A percentile compares a stretch with the other conserved stretches of the same genome.
phyloP scores from a whole-genome alignment of 495 filamentous ascomycete species.

The Penicillium soppii region DNA sequence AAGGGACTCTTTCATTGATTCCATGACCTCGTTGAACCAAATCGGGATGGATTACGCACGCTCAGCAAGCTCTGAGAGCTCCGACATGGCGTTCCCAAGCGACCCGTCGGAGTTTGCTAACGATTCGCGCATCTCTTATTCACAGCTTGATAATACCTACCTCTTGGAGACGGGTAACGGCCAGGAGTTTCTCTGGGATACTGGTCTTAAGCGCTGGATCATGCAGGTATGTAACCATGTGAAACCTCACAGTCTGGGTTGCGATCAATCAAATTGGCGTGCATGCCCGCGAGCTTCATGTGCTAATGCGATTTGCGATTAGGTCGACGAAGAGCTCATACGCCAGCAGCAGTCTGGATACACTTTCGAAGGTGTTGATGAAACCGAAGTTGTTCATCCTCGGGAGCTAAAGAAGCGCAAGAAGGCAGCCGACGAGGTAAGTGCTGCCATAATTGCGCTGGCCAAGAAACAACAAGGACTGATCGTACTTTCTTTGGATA shows the following conservation, averaged over 20 bases:
- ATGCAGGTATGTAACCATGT: slow-evolving; percentile 53
- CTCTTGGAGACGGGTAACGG: slow-evolving; percentile 84
- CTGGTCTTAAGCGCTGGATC: slow-evolving; percentile 73
- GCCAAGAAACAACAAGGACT: too few species aligned
- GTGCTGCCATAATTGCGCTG: slow-evolving; percentile 20
- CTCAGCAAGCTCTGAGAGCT: slow-evolving; percentile 20
- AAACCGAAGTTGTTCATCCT: slow-evolving; percentile 51
- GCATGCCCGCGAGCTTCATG: slow-evolving; percentile 6
- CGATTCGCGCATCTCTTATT: slow-evolving; percentile 85
- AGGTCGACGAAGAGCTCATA: slow-evolving; percentile 78
- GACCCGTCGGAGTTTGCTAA: slow-evolving; percentile 72
- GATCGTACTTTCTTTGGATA: too few species aligned
- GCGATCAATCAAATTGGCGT: neutral
- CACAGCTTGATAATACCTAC: slow-evolving; percentile 74
- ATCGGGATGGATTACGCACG: too few species aligned
- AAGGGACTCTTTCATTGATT: too few species aligned
- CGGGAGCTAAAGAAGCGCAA: slow-evolving; percentile 74
- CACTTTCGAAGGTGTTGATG: slow-evolving; percentile 63
- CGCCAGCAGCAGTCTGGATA: slow-evolving; percentile 78
- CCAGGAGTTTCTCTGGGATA: slow-evolving; percentile 80
- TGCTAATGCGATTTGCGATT: slow-evolving; percentile 6
- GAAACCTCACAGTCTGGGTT: slow-evolving; percentile 6
- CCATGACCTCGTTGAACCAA: too few species aligned
- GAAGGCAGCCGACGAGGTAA: slow-evolving; percentile 58
- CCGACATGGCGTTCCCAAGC: slow-evolving; percentile 55